phyloP scores from a whole-genome alignment of 179 eudicot genomes.

The Sideroxylon spinosum region DNA sequence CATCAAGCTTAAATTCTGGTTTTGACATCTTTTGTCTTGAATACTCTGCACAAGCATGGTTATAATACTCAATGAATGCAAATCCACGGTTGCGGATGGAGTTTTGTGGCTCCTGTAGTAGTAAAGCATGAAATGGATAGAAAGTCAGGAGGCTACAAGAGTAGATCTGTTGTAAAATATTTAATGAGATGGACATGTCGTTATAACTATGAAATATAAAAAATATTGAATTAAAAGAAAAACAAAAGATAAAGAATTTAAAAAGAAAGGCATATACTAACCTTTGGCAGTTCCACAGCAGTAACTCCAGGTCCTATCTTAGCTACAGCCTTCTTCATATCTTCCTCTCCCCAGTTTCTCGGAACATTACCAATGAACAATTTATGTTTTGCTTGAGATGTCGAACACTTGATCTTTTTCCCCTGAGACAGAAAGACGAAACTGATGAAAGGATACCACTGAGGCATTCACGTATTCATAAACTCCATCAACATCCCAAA shows the following conservation, averaged over 20 bases:
- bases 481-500: no score
- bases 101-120: slow-evolving; percentile 77
- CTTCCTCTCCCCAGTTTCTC: slow-evolving; percentile 66
- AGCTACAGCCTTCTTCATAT: slow-evolving; percentile 58
- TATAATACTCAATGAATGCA: slow-evolving; percentile 88
- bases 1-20: slow-evolving; percentile 72
- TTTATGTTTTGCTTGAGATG: slow-evolving; percentile 88
- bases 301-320: slow-evolving; percentile 80
- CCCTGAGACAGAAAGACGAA: slow-evolving; percentile 47
- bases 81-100: slow-evolving; percentile 86
- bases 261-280: slow-evolving; percentile 13
- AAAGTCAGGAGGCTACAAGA: neutral
- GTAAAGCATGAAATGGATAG: slow-evolving; percentile 5
- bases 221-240: neutral
- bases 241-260: neutral
- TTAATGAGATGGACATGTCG: neutral
- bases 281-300: slow-evolving; percentile 72
- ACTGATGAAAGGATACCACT: neutral
- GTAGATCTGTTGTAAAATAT: no score
- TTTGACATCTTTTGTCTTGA: slow-evolving; percentile 77
- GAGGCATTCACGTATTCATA: neutral
- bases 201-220: neutral
- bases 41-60: slow-evolving; percentile 95
- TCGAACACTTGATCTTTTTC: slow-evolving; percentile 71
- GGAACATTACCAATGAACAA: slow-evolving; percentile 91